Base-by-base conservation (phyloP, 2,329 filamentous ascomycete species). In the Lachnum nothofagi region DNA sequence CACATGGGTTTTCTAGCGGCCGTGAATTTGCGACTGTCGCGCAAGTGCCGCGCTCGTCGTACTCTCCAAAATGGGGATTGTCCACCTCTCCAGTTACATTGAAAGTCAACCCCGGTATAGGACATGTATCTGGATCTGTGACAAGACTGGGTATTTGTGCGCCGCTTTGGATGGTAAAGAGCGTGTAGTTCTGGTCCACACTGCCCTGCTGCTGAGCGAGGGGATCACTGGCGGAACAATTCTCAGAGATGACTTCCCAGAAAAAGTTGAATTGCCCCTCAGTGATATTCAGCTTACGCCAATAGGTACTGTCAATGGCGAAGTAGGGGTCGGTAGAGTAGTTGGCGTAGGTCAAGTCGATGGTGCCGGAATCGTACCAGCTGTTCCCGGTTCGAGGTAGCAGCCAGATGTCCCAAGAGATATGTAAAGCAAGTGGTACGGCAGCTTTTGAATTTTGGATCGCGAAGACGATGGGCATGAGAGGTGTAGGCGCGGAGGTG, bases 381-480 rank as follows among this genome's bases (percentile, higher is more conserved):
- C n/a, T n/a, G n/a, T 37, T 17, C 16, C 5, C 10, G 34, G 5
- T 8, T 5, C 4, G 4, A 4, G n/a, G 6, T 24, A 17, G 3
- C 23, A 5, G 29, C 2, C 4, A 4, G 6, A 43, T 33, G 10
- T 5, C 14, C 25, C 41, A 43, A 3, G n/a, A 5, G 41, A 43
- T 43, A 31, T 4, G 10, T 12, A 29, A n/a, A 20, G 16, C 12
- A 20, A 43, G 41, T 9, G 4, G 4, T 17, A 37, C 7, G 4
- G 25, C 14, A 31, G 41, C 44, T 8, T 49, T 27, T 29, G 55
- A 38, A 35, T 61, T 60, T n/a, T 60, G 56, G 22, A 62, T 29
- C 16, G 55, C 58, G 48, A 63, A 63, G 31, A 62, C 53, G 43
- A 63, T 31, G 23, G 60, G 62, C 22, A 63, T 54, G 3, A 44